Evolutionary conservation across 768 basidiomycete genomes (phyloP).

Genomic region (Clitopilus passeckerianus): DNA sequence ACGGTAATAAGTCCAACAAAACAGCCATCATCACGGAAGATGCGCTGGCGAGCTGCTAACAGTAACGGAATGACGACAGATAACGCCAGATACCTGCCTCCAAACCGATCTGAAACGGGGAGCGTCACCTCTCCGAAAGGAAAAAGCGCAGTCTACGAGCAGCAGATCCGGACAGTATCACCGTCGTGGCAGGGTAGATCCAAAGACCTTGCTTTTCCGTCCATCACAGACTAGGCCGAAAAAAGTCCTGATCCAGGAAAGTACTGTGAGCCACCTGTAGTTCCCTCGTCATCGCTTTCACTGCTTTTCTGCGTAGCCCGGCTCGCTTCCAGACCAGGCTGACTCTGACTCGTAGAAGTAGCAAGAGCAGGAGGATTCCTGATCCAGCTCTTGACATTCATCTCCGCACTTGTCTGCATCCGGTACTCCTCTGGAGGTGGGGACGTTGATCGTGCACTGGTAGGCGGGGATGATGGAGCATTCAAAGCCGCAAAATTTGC

Average conservation of each 20-base stretch:
- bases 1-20: no score
- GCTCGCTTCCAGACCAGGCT: slow-evolving; percentile 1
- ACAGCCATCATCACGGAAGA: no score
- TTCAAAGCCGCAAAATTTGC: slow-evolving; percentile 6
- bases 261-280: slow-evolving; percentile 25
- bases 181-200: neutral
- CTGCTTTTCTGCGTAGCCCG: slow-evolving; percentile 5
- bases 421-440: slow-evolving; percentile 3
- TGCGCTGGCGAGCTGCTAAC: no score
- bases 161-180: neutral
- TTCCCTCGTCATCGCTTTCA: slow-evolving; percentile 17
- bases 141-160: neutral
- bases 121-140: neutral
- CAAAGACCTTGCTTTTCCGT: neutral
- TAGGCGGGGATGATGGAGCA: neutral
- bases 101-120: neutral
- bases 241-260: slow-evolving; percentile 37
- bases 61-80: no score
- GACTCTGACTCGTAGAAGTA: slow-evolving; percentile 5
- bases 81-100: neutral
- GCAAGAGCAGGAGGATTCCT: slow-evolving; percentile 16
- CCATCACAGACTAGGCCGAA: neutral
- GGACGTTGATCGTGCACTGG: neutral
- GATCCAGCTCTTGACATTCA: slow-evolving; percentile 36
- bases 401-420: slow-evolving; percentile 32